Evolutionary conservation across 2,329 filamentous ascomycete species (phyloP).

Genomic region (Ascochyta fabae): DNA sequence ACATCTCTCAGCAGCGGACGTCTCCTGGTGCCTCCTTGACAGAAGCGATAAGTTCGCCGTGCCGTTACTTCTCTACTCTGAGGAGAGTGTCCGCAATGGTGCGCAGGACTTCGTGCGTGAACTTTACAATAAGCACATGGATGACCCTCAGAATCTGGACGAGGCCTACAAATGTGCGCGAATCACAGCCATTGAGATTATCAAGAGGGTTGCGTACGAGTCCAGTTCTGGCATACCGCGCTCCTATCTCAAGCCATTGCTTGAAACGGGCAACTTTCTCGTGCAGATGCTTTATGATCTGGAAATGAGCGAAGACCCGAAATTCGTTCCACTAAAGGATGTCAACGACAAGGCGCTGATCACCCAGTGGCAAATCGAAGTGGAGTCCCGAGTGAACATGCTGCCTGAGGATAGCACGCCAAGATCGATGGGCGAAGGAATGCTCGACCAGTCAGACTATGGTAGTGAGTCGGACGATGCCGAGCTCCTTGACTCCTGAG

Average conservation of each 20-base stretch:
- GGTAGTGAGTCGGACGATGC: slow-evolving; percentile 47
- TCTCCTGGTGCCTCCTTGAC: slow-evolving; percentile 31
- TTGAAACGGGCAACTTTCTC: slow-evolving; percentile 29
- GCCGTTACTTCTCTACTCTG: slow-evolving; percentile 38
- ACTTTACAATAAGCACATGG: slow-evolving; percentile 29
- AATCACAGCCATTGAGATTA: background rate
- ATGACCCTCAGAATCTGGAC: slow-evolving; percentile 14
- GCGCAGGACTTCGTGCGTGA: slow-evolving; percentile 28
- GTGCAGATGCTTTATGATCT: slow-evolving; percentile 29
- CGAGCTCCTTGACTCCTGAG: slow-evolving; percentile 29
- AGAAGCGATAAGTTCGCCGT: slow-evolving; percentile 26
- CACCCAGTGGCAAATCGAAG: slow-evolving; percentile 28
- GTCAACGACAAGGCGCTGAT: slow-evolving; percentile 34
- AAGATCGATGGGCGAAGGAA: slow-evolving; percentile 37
- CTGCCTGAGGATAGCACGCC: slow-evolving; percentile 41
- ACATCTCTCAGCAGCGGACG: slow-evolving; percentile 6
- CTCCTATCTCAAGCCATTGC: slow-evolving; percentile 34
- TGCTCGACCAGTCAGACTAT: slow-evolving; percentile 47
- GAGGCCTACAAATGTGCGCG: slow-evolving; percentile 13
- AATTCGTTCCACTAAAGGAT: slow-evolving; percentile 26
- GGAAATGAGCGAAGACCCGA: slow-evolving; percentile 27
- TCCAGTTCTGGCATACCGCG: slow-evolving; percentile 31
- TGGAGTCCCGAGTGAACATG: slow-evolving; percentile 31
- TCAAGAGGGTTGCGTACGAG: slow-evolving; percentile 32
- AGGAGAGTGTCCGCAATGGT: slow-evolving; percentile 37